Evolutionary conservation across 768 basidiomycete genomes (phyloP), one percentile per base, ranked within the genome.

Genomic region (Cytidiella melzeri): DNA sequence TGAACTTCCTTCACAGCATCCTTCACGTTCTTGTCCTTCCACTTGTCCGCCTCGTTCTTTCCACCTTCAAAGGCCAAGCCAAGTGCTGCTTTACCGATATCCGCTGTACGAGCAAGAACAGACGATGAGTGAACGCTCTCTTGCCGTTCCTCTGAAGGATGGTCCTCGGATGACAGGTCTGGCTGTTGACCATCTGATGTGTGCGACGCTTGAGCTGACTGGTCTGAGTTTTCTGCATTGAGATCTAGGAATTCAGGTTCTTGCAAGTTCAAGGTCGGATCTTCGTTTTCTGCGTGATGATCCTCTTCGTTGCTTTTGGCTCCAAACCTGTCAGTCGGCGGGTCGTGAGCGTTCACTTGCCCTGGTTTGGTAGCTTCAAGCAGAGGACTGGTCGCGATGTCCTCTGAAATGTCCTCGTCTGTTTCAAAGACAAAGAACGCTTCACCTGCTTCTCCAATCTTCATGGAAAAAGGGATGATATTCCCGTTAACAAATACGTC

Each of bases 361-460:
- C 51, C 72, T 23, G 71, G 61, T 43, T 62, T 69, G 2, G 83
- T 83, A 7, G 87, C 80, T 53, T 83, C 73, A 12, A 95, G 79
- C 20, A 99, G 70, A 21, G 96, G 96, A 68, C 88, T 92, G 0
- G 96, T 99, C 55, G 93, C 87, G 53, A 99, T 80, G 63, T 93
- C 89, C 41, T 80, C 86, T 3, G 96, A 95, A 25, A 98, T 84
- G 51, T 97, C 92, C 34, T 85, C 90, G 36, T 94, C 90, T 0
- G 95, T 97, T 67, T 99, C 95, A 57, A 98, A 92, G 36, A 99
- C 87, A 61, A 98, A 98, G 75, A 98, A 99, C 0, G 94, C 96
- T 69, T 99, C 96, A 4, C 96, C 96, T 1, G 96, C 92, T 51
- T 98, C 96, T 36, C 93, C 94, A 53, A 98, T 92, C 74, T 99